Conservation (phyloP, 495 filamentous ascomycete species). For the Hyaloscypha hepaticicola region DNA sequence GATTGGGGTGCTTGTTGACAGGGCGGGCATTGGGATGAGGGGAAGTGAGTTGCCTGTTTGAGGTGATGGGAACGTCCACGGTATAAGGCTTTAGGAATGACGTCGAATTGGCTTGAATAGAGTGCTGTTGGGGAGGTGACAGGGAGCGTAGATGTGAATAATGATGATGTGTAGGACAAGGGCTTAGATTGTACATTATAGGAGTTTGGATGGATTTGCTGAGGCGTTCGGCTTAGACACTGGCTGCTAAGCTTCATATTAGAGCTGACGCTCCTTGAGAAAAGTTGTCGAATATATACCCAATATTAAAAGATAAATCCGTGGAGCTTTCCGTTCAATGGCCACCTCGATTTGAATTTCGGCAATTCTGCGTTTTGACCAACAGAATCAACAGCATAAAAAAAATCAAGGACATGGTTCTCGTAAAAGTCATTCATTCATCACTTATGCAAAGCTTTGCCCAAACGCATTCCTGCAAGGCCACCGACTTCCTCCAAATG, state of each 20-base stretch:
- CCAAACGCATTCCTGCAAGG: slow-evolving; percentile 15
- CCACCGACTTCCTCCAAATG: slow-evolving; percentile 14
- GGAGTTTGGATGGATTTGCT: slow-evolving; percentile 32
- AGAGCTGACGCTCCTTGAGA: slow-evolving; percentile 22
- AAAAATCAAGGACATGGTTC: neutral
- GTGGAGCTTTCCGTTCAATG: neutral
- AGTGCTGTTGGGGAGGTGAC: slow-evolving; percentile 4
- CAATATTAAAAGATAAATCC: neutral
- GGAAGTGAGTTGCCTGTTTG: slow-evolving; percentile 77
- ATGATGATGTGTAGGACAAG: neutral
- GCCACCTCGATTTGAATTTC: too few relatives aligned
- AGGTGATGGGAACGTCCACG: neutral
- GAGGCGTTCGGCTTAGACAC: slow-evolving; percentile 28
- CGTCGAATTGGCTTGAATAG: neutral
- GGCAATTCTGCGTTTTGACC: neutral
- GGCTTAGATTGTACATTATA: slow-evolving; percentile 10
- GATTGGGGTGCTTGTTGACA: slow-evolving; percentile 66
- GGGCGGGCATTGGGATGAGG: slow-evolving; percentile 59
- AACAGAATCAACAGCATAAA: neutral
- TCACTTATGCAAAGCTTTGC: slow-evolving; percentile 30
- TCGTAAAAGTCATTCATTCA: slow-evolving; percentile 22
- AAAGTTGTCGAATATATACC: slow-evolving; percentile 14
- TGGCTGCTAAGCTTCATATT: slow-evolving; percentile 30
- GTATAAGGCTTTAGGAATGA: neutral
- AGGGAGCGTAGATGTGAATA: neutral